phyloP scores from a whole-genome alignment of 768 basidiomycete species.

The Russula sp. region DNA sequence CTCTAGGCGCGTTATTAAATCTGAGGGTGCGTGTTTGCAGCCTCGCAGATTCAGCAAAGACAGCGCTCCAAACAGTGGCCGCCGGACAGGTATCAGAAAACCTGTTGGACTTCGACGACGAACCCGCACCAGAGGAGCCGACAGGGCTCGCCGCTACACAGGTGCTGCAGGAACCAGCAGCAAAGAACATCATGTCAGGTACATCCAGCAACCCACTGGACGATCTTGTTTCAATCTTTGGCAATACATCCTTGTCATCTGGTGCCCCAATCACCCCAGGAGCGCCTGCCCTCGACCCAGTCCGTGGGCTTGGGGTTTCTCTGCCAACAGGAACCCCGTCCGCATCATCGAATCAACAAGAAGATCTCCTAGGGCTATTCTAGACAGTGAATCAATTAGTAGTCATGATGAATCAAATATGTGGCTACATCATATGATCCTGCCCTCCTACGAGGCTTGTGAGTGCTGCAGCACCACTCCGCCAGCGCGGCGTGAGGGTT shows the following conservation, averaged over 20 bases:
- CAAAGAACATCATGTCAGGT: conserved; percentile 65
- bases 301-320: conserved; percentile 11
- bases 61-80: conserved; percentile 86
- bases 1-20: background rate
- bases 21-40: conserved; percentile 26
- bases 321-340: conserved; percentile 14
- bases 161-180: conserved; percentile 62
- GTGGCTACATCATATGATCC: background rate
- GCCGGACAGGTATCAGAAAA: conserved; percentile 93
- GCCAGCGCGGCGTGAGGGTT: background rate
- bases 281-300: conserved; percentile 19
- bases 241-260: conserved; percentile 36
- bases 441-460: background rate
- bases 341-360: conserved; percentile 13
- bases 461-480: background rate
- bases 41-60: conserved; percentile 61
- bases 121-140: conserved; percentile 51
- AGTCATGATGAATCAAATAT: conserved; percentile 9
- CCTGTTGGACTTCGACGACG: conserved; percentile 87
- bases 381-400: conserved; percentile 16
- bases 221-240: conserved; percentile 91
- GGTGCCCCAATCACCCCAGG: conserved; percentile 9
- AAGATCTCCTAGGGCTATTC: conserved; percentile 14
- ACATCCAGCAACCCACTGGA: conserved; percentile 86
- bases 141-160: conserved; percentile 75